These are phyloP conservation scores for Triangularia setosa DNA, from an alignment of 2,329 filamentous ascomycete genomes.

Conservation along the genomic window DNA sequence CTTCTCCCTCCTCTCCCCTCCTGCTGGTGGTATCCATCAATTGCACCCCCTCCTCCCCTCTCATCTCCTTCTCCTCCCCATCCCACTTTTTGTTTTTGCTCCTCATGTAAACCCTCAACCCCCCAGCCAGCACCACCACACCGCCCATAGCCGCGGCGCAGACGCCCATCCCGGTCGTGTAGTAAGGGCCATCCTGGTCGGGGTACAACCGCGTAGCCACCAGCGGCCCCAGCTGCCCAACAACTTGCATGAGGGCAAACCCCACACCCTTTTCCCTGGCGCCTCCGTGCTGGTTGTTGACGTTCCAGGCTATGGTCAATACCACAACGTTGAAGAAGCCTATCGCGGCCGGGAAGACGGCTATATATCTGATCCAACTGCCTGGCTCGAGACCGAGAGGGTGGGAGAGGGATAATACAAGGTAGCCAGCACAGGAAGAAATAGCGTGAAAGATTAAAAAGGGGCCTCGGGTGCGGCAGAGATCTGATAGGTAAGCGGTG, in stretches of 20 bases:
- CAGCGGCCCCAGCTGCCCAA: slow-evolving; percentile 76
- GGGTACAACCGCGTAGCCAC: slow-evolving; percentile 66
- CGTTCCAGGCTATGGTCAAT: slow-evolving; percentile 79
- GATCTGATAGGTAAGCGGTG: slow-evolving; percentile 71
- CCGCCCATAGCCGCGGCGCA: slow-evolving; percentile 61
- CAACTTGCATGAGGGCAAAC: slow-evolving; percentile 74
- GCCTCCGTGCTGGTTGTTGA: slow-evolving; percentile 76
- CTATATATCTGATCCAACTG: slow-evolving; percentile 60
- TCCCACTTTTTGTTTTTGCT: slow-evolving; percentile 48
- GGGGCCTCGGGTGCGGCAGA: slow-evolving; percentile 54
- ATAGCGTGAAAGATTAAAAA: slow-evolving; percentile 68
- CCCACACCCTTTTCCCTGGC: slow-evolving; percentile 64
- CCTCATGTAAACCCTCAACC: slow-evolving; percentile 51
- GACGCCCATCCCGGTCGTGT: slow-evolving; percentile 57
- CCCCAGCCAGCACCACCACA: slow-evolving; percentile 53
- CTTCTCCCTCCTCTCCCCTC: slow-evolving; percentile 22
- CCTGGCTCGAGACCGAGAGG: slow-evolving; percentile 34
- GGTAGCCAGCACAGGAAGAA: slow-evolving; percentile 57
- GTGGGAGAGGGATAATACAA: slow-evolving; percentile 58
- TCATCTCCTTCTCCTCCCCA: slow-evolving; percentile 28
- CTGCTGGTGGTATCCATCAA: slow-evolving; percentile 32
- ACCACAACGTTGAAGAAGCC: slow-evolving; percentile 85
- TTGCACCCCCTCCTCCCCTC: slow-evolving; percentile 36
- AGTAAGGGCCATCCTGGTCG: slow-evolving; percentile 55
- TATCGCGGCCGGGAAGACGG: slow-evolving; percentile 71